phyloP scores from a whole-genome alignment of 257 asterid genomes.

The Marsdenia floribunda region DNA sequence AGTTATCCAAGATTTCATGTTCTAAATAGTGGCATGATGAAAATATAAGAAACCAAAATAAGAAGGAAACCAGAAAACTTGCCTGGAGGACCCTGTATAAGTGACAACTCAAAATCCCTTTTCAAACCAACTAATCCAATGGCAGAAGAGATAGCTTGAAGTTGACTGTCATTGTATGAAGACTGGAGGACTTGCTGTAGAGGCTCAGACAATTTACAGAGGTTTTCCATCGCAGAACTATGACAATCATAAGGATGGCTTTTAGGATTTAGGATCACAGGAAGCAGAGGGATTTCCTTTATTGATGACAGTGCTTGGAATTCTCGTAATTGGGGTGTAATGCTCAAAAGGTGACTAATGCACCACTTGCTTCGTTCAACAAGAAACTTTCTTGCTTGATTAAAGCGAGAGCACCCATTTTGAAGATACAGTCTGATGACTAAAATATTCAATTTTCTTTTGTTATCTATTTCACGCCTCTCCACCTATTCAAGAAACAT shows the following conservation, averaged over 20 bases:
- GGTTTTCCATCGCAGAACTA: conserved; percentile 40
- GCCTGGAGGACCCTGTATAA: conserved; percentile 99
- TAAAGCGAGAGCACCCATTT: conserved; percentile 69
- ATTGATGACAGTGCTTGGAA: conserved; percentile 94
- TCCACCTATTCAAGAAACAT: conserved; percentile 58
- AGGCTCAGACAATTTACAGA: conserved; percentile 53
- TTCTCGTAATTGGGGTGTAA: conserved; percentile 96
- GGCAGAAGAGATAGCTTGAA: conserved; percentile 80
- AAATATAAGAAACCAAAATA: neutral
- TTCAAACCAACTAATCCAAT: conserved; percentile 54
- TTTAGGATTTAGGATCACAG: conserved; percentile 75
- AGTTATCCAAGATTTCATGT: neutral
- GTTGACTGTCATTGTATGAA: conserved; percentile 79
- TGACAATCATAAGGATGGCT: conserved; percentile 37
- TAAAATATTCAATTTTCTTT: conserved; percentile 57
- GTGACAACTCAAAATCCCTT: conserved; percentile 67
- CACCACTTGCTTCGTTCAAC: conserved; percentile 92
- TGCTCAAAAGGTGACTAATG: conserved; percentile 78
- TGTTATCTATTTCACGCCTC: conserved; percentile 78
- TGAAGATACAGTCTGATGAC: conserved; percentile 74
- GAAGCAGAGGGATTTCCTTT: conserved; percentile 80
- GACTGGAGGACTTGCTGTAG: conserved; percentile 62
- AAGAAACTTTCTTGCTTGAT: conserved; percentile 72
- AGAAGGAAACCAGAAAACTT: conserved; percentile 21
- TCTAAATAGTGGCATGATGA: neutral